Conservation (phyloP, 2,329 filamentous ascomycete genomes). For the Parafenestella ontariensis region DNA sequence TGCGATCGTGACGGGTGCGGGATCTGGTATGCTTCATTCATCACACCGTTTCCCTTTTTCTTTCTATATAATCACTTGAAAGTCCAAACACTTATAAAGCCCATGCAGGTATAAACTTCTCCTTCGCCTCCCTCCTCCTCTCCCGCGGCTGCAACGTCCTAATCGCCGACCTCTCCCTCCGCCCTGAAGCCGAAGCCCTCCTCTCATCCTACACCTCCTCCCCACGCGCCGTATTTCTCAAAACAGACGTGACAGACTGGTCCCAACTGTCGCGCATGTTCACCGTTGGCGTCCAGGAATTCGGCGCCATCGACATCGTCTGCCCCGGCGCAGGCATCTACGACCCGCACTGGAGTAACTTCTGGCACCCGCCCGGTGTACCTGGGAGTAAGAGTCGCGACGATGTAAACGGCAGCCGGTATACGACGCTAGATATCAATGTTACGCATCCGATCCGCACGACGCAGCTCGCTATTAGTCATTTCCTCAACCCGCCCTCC, state of each 20-base stretch:
- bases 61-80: no score
- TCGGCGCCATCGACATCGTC: constrained; percentile 53
- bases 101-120: constrained; percentile 55
- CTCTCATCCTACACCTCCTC: constrained; percentile 38
- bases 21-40: constrained; percentile 35
- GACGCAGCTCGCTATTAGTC: constrained; percentile 56
- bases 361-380: constrained; percentile 57
- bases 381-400: constrained; percentile 42
- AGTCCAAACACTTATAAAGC: neutral
- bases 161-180: constrained; percentile 56
- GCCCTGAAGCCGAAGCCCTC: constrained; percentile 56
- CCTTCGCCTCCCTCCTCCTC: constrained; percentile 56
- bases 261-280: constrained; percentile 45
- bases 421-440: constrained; percentile 54
- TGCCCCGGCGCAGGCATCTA: constrained; percentile 59
- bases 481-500: constrained; percentile 49
- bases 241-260: constrained; percentile 54
- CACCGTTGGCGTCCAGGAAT: constrained; percentile 32
- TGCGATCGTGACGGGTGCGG: constrained; percentile 58
- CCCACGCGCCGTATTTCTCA: constrained; percentile 52
- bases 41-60: no score
- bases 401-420: constrained; percentile 29
- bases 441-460: constrained; percentile 56
- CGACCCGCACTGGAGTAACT: constrained; percentile 57
- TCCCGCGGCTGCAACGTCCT: constrained; percentile 56